Conservation (phyloP, 495 filamentous ascomycete genomes). For the Glonium stellatum region DNA sequence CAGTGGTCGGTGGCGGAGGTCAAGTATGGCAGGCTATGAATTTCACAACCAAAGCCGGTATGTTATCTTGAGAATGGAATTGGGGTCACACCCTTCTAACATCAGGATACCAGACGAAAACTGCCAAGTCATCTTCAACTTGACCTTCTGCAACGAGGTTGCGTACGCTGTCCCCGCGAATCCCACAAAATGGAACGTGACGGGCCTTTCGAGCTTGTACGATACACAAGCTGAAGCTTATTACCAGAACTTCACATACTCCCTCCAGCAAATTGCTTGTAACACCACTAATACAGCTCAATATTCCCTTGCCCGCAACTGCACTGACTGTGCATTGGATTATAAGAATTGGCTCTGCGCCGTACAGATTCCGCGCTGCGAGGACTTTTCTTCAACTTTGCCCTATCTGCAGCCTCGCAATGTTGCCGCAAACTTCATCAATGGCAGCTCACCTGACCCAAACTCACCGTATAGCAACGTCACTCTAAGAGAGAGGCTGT, state of each 20-base stretch:
- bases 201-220: conserved; percentile 57
- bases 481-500: too few species aligned
- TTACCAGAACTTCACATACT: conserved; percentile 65
- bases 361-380: conserved; percentile 85
- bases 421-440: conserved; percentile 58
- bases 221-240: conserved; percentile 41
- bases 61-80: conserved; percentile 22
- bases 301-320: conserved; percentile 75
- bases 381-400: conserved; percentile 57
- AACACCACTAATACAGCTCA: conserved; percentile 58
- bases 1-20: conserved; percentile 59
- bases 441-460: conserved; percentile 42
- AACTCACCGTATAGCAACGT: too few species aligned
- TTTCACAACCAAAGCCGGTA: conserved; percentile 74
- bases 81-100: conserved; percentile 17
- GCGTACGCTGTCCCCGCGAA: conserved; percentile 88
- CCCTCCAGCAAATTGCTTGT: conserved; percentile 78
- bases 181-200: conserved; percentile 40
- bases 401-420: conserved; percentile 61
- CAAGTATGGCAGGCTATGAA: conserved; percentile 58
- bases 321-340: conserved; percentile 64
- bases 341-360: conserved; percentile 95
- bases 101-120: conserved; percentile 46
- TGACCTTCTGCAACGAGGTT: conserved; percentile 76
- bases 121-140: conserved; percentile 76